Percentiles rank a stretch among this genome's conserved stretches.
Conservation (phyloP, 2,329 filamentous ascomycete genomes). For the Calonectria pteridis region DNA sequence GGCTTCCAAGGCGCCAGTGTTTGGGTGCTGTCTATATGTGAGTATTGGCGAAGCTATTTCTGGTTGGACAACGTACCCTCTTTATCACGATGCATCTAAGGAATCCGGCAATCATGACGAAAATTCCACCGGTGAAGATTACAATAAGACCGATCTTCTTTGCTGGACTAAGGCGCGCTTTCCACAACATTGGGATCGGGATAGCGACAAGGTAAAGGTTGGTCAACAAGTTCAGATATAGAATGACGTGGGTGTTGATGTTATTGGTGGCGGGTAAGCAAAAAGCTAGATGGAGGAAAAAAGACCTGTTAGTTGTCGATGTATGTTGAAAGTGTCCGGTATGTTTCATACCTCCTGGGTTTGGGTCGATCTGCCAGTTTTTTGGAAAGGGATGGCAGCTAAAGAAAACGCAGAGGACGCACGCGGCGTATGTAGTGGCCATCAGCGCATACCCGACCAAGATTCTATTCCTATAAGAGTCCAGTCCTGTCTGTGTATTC, state of each 20-base stretch:
- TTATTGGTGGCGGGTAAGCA: background rate
- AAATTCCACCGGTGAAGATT: background rate
- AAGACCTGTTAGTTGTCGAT: background rate
- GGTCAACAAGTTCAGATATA: background rate
- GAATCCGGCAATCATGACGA: background rate
- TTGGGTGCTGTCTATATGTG: background rate
- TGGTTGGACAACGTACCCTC: background rate
- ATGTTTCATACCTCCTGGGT: background rate
- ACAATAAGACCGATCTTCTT: background rate
- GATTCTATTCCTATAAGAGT: background rate
- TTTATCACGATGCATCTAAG: background rate
- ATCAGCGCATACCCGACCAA: background rate
- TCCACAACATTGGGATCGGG: background rate
- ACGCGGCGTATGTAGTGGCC: background rate
- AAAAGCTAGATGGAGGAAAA: background rate
- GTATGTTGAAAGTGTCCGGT: background rate
- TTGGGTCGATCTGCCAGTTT: background rate
- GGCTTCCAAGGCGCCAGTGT: background rate
- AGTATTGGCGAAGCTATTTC: background rate
- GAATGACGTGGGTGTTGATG: background rate
- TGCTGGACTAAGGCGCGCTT: background rate
- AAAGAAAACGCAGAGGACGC: background rate
- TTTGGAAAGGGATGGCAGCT: conserved; percentile 1
- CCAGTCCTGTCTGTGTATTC: background rate
- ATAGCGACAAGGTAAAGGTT: background rate